Conservation (phyloP, 2,329 filamentous ascomycete genomes). For the Chaetomium sp. region DNA sequence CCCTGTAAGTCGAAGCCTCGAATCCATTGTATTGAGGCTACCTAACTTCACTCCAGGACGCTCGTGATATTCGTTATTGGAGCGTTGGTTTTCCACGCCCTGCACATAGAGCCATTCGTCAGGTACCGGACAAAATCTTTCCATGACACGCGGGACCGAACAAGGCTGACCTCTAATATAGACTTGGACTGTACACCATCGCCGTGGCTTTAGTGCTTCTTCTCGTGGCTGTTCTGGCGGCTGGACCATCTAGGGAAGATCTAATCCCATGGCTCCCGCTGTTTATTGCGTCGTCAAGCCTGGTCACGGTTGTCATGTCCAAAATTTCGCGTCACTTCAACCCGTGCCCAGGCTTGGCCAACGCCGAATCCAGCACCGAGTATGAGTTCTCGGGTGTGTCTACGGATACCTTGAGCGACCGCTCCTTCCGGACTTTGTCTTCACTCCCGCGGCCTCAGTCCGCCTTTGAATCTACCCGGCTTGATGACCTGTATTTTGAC, state of each 20-base stretch:
- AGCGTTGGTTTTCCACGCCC: slow-evolving; percentile 14
- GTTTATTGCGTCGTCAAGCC: slow-evolving; percentile 15
- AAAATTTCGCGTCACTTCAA: slow-evolving; percentile 1
- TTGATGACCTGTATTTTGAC: slow-evolving; percentile 9
- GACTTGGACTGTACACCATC: slow-evolving; percentile 17
- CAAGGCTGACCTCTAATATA: slow-evolving; percentile 8
- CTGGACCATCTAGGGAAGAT: slow-evolving; percentile 11
- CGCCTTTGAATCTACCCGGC: slow-evolving; percentile 8
- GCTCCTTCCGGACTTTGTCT: slow-evolving; percentile 4
- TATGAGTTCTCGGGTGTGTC: slow-evolving; percentile 11
- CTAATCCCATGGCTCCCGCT: slow-evolving; percentile 23
- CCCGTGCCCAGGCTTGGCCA: not conserved
- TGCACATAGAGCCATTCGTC: slow-evolving; percentile 17
- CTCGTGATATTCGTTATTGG: slow-evolving; percentile 18
- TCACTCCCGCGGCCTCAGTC: not conserved
- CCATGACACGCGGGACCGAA: too few species aligned
- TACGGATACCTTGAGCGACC: slow-evolving; percentile 6
- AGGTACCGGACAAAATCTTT: slow-evolving; percentile 6
- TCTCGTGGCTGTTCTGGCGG: slow-evolving; percentile 15
- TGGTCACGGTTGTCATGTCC: slow-evolving; percentile 16
- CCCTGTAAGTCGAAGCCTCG: slow-evolving; percentile 13
- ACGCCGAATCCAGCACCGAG: not conserved
- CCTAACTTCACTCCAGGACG: slow-evolving; percentile 15
- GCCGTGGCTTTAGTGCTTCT: slow-evolving; percentile 17
- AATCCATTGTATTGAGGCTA: not conserved